Base-by-base conservation (phyloP, 441 rosid species). In the Erodium texanum region DNA sequence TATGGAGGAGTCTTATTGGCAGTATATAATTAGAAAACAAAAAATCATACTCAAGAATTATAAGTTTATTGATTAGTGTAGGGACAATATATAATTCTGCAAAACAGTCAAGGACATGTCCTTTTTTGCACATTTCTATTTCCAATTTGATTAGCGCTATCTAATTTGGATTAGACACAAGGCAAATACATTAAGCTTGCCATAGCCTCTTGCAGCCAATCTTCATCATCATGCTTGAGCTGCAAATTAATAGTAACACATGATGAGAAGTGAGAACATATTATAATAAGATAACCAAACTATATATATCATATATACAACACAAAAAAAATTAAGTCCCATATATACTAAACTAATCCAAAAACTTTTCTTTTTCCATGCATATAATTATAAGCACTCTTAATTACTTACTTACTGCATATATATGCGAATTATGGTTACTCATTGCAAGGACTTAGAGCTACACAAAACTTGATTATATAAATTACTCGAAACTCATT, bases 161-260 rank as follows among this genome's bases (percentile, higher is more conserved):
- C 45, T 38, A 38, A 38, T 38, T 38, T 41, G 9, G 48, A 41
- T 41, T 41, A 50, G 20, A 16, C 58, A 50, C 15, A 50, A 15
- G 58, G 58, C 3, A 50, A 50, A 50, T 50, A 50, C 20, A 48
- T 15, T 48, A 48, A 12, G 56, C 56, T 48, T 48, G 56, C 56
- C 56, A 48, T 48, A 48, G 19, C 56, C 56, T 48, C 56, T 48
- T 48, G 56, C 56, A 48, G 56, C 56, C 56, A 48, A 48, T 48
- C 56, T 48, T 48, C 56, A 48, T 48, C 56, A 48, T 48, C 56
- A 3, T 50, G 58, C 19, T 50, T 50, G 7, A 50, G 19, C 58
- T 50, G 58, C 20, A 50, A 50, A 50, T 32, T 32, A 32, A 7
- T 32, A 32, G 6, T 50, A 50, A 50, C 58, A 50, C 58, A 50